These are phyloP conservation scores for Pseudoperonospora humuli DNA, from an alignment of 352 stramenopile genomes.

Conservation along the genomic window DNA sequence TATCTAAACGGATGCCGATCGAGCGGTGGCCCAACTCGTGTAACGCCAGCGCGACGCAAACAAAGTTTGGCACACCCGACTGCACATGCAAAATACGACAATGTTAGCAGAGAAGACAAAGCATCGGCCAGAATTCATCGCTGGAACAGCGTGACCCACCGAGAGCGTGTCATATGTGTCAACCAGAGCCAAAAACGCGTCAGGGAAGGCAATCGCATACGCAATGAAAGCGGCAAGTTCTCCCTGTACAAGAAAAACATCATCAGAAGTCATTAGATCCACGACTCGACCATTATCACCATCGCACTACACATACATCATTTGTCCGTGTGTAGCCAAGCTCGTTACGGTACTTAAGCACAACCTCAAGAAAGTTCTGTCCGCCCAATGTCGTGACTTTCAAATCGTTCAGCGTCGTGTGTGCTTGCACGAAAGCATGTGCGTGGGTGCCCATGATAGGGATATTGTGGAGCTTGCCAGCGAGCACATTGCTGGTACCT, in stretches of 20 bases:
- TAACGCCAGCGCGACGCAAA: constrained; percentile 92
- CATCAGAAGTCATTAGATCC: constrained; percentile 2
- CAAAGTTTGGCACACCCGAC: constrained; percentile 96
- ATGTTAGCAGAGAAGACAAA: constrained; percentile 7
- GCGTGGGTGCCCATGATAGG: constrained; percentile 96
- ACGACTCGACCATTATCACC: neutral
- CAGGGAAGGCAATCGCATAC: constrained; percentile 96
- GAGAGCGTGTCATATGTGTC: constrained; percentile 98
- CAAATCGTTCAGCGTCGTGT: constrained; percentile 90
- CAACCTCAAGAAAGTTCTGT: constrained; percentile 75
- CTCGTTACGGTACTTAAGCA: constrained; percentile 73
- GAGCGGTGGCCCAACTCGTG: constrained; percentile 87
- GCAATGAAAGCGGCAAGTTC: constrained; percentile 98
- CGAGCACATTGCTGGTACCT: constrained; percentile 95
- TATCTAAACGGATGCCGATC: constrained; percentile 95
- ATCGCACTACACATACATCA: constrained; percentile 36
- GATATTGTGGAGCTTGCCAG: constrained; percentile 93
- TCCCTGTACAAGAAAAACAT: constrained; percentile 45
- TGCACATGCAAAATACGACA: constrained; percentile 19
- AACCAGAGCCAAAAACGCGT: constrained; percentile 94
- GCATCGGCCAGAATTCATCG: neutral
- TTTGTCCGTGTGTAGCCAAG: constrained; percentile 70
- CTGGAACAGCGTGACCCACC: constrained; percentile 26
- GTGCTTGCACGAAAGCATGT: constrained; percentile 96
- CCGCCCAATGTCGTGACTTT: constrained; percentile 53